Percentiles rank a stretch among this genome's conserved stretches.
These are phyloP conservation scores for Agaricales sp. DNA, from an alignment of 1,284 basidiomycete genomes.

Conservation along the genomic window DNA sequence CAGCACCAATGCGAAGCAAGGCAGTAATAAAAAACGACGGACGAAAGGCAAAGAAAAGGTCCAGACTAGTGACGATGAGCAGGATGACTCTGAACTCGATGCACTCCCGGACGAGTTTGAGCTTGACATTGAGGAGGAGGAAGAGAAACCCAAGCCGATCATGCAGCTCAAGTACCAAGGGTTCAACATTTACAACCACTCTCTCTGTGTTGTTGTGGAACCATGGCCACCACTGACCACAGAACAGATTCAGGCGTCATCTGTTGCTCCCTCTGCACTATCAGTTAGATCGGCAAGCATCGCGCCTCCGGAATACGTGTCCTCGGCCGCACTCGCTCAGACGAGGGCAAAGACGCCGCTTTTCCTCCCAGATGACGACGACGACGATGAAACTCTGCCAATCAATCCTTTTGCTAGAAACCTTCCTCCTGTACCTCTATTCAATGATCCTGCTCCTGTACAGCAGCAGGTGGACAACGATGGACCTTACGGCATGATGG, in stretches of 20 bases:
- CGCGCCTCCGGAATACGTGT: constrained; percentile 20
- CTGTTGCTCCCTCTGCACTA: neutral
- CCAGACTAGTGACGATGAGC: constrained; percentile 13
- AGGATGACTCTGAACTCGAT: constrained; percentile 10
- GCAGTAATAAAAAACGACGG: constrained; percentile 15
- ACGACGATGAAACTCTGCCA: constrained; percentile 30
- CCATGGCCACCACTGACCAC: constrained; percentile 49
- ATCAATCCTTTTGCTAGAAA: constrained; percentile 15
- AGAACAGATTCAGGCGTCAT: constrained; percentile 18
- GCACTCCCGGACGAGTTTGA: constrained; percentile 13
- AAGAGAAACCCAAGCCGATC: constrained; percentile 60
- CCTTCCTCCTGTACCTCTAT: constrained; percentile 32
- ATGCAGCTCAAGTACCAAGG: constrained; percentile 56
- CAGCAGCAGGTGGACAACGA: constrained; percentile 25
- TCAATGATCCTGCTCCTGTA: constrained; percentile 19
- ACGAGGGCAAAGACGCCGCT: constrained; percentile 42
- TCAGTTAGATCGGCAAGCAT: constrained; percentile 27
- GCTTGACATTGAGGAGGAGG: constrained; percentile 42
- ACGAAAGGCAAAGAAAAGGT: constrained; percentile 23
- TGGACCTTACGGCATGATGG: constrained; percentile 49
- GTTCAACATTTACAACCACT: constrained; percentile 56
- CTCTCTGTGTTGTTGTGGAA: constrained; percentile 69
- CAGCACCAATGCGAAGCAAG: constrained; percentile 18
- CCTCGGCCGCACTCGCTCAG: constrained; percentile 12
- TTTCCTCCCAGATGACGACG: constrained; percentile 56